Evolutionary conservation across 345 rosid species (phyloP), one percentile per base, ranked within the genome.

Genomic region (Geranium brycei): DNA sequence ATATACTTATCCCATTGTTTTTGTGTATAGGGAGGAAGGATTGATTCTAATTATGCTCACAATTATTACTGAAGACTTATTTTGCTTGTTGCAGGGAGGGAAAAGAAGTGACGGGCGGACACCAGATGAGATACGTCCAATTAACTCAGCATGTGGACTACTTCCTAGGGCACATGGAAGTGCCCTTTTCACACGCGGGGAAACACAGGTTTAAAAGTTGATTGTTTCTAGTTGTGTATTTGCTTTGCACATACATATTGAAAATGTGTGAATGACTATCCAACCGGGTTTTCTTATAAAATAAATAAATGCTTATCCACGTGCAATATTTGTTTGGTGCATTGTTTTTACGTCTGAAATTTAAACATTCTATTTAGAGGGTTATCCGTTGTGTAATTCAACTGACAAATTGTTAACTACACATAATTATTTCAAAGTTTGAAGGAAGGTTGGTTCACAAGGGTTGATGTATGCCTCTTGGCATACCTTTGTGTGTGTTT

Each of bases 91-190:
- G 18, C 71, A 93, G 99, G 96, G 97, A 62, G 96, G 95, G 64
- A 93, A 84, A 80, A 82, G 97, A 77, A 93, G 97, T 68, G 99
- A 93, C 82, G 99, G 99, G 68, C 83, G 99, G 74, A 72, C 77
- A 30, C 73, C 87, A 7, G 81, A 80, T 59, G 96, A 68, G 63
- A 86, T 90, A 76, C 96, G 99, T 58, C 91, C 96, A 55, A 90
- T 93, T 80, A 80, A 79, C 73, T 79, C 99, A 64, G 85, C 79
- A 72, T 90, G 97, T 76, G 91, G 99, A 62, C 68, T 93, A 66
- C 96, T 93, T 64, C 99, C 97, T 66, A 85, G 99, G 72, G 92
- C 97, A 18, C 99, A 93, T 69, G 97, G 99, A 66, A 93, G 99
- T 76, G 80, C 96, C 71, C 99, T 93, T 68, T 93, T 93, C 78